phyloP scores from a whole-genome alignment of 1,139 yeast genomes.

The Arxiozyma slooffiae region DNA sequence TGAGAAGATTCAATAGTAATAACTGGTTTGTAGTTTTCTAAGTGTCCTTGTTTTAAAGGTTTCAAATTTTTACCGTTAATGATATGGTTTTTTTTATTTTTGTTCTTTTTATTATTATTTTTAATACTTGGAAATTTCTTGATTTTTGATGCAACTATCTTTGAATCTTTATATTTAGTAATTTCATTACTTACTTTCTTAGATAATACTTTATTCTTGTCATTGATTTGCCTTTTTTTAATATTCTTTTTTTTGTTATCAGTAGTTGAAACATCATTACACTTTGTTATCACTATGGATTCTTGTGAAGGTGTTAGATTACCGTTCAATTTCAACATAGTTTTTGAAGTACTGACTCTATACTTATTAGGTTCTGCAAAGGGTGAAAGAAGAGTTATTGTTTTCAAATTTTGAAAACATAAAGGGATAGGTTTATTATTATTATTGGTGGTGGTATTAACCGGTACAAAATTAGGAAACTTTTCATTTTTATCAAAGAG shows the following conservation, averaged over 20 bases:
- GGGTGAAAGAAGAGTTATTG: not conserved
- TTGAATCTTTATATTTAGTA: not conserved
- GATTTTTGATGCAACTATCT: not conserved
- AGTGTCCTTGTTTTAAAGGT: slow-evolving; percentile 11
- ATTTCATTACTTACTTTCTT: not conserved
- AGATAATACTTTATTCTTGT: not conserved
- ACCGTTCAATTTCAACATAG: slow-evolving; percentile 9
- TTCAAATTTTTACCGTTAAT: not conserved
- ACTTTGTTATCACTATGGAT: slow-evolving; percentile 9
- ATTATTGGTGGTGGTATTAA: not conserved
- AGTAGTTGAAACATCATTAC: not conserved
- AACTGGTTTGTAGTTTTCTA: slow-evolving; percentile 14
- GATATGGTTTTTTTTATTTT: not conserved
- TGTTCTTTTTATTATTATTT: slow-evolving; percentile 5
- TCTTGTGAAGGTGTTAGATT: slow-evolving; percentile 9
- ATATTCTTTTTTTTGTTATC: not conserved
- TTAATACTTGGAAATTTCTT: not conserved
- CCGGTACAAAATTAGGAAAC: not conserved
- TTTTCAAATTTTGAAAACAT: too few relatives aligned
- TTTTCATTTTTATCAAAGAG: not conserved
- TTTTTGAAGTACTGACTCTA: not conserved
- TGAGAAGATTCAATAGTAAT: slow-evolving; percentile 13
- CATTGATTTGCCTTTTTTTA: not conserved
- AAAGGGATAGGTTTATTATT: not conserved
- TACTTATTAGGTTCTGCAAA: not conserved